These are phyloP conservation scores for Linum trigynum DNA, from an alignment of 345 rosid species.

Conservation along the genomic window DNA sequence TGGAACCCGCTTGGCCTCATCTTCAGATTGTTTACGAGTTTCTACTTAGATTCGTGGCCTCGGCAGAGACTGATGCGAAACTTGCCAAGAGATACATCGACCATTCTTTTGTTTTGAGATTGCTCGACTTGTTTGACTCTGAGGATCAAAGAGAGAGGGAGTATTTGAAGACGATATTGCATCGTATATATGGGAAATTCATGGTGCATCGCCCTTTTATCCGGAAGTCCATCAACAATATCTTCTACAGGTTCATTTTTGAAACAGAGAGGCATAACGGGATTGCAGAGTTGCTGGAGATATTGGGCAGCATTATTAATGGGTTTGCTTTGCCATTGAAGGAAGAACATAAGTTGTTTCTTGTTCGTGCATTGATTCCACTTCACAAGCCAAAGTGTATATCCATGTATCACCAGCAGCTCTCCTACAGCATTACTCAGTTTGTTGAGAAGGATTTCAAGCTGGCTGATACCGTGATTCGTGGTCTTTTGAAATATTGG, in stretches of 20 bases:
- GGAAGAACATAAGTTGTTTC: conserved; percentile 5
- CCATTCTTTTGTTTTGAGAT: conserved; percentile 1
- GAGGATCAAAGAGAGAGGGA: conserved; percentile 7
- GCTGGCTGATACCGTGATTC: conserved; percentile 5
- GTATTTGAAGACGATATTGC: conserved; percentile 3
- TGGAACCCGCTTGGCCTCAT: conserved; percentile 6
- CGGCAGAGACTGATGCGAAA: neutral
- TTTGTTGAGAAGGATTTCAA: conserved; percentile 5
- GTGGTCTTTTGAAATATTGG: neutral
- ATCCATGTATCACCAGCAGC: conserved; percentile 2
- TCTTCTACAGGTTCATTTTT: neutral
- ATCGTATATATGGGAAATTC: neutral
- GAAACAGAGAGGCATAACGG: conserved; percentile 7
- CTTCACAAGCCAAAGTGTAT: conserved; percentile 3
- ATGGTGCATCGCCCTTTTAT: conserved; percentile 5
- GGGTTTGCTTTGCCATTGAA: conserved; percentile 6
- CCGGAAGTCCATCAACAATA: neutral
- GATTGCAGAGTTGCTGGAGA: conserved; percentile 3
- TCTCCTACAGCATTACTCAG: conserved; percentile 1
- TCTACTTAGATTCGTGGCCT: neutral
- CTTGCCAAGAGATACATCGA: conserved; percentile 3
- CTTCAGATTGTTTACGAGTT: conserved; percentile 2
- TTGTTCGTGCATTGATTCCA: conserved; percentile 3
- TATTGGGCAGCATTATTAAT: neutral
- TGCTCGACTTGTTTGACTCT: conserved; percentile 4